A percentile compares a stretch with the other conserved stretches of the same genome.
phyloP scores from a whole-genome alignment of 345 rosid genomes.

The Trapa bicornis region DNA sequence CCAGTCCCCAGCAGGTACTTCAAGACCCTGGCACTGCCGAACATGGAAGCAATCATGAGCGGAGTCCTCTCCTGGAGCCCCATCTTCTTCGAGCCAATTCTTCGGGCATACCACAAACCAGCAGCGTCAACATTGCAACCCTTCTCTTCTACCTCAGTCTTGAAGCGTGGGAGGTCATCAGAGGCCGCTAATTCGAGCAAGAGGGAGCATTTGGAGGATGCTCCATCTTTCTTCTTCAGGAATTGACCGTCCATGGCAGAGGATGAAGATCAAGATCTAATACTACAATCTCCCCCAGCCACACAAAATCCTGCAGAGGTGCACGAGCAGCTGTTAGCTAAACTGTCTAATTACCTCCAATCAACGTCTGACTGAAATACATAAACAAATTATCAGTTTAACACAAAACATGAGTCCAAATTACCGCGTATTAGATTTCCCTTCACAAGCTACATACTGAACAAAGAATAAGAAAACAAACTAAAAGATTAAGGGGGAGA shows the following conservation, averaged over 20 bases:
- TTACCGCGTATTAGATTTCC: not conserved
- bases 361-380: not conserved
- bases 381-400: too few species aligned
- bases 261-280: conserved; percentile 21
- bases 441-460: not conserved
- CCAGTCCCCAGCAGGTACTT: conserved; percentile 48
- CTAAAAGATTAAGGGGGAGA: too few species aligned
- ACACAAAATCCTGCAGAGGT: conserved; percentile 43
- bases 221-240: conserved; percentile 17
- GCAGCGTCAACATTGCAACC: conserved; percentile 35
- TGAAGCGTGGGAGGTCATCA: conserved; percentile 47
- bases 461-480: not conserved
- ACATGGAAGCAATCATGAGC: conserved; percentile 73
- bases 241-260: conserved; percentile 26
- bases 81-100: conserved; percentile 71
- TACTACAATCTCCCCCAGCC: conserved; percentile 23
- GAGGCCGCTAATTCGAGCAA: conserved; percentile 75
- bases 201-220: conserved; percentile 18
- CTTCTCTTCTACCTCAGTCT: conserved; percentile 36
- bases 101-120: conserved; percentile 64
- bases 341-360: too few species aligned
- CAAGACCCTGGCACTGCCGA: conserved; percentile 48
- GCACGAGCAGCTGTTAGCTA: conserved; percentile 1
- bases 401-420: not conserved
- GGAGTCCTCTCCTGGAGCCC: conserved; percentile 76